Evolutionary conservation across 176 grass and related monocot species (phyloP).

Genomic region (Neostapfia colusana): DNA sequence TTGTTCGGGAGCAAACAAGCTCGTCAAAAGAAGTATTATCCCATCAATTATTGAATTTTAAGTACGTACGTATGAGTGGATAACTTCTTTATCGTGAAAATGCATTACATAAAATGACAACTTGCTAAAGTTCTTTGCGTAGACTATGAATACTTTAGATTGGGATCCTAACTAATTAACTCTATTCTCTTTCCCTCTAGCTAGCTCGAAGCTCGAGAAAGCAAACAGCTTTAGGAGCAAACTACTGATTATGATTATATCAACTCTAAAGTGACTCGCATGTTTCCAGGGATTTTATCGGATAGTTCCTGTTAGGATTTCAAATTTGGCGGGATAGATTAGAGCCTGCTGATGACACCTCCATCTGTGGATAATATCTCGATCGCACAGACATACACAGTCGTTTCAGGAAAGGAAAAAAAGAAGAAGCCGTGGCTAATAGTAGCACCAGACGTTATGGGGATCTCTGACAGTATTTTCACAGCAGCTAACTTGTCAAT

Average conservation of each 20-base stretch:
- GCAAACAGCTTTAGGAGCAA: slow-evolving; percentile 37
- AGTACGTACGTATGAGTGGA: slow-evolving; percentile 26
- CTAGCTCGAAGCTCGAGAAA: slow-evolving; percentile 45
- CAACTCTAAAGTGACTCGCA: slow-evolving; percentile 34
- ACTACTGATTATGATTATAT: slow-evolving; percentile 37
- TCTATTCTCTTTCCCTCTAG: not conserved
- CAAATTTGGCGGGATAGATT: slow-evolving; percentile 48
- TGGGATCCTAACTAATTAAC: slow-evolving; percentile 48
- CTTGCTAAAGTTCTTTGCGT: slow-evolving; percentile 41
- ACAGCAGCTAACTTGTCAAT: not conserved
- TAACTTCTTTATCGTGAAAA: slow-evolving; percentile 25
- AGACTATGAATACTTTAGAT: slow-evolving; percentile 36
- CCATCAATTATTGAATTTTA: not conserved
- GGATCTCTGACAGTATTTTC: not conserved
- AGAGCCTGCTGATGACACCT: not conserved
- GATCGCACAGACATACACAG: not conserved
- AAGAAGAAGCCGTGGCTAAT: too few species aligned
- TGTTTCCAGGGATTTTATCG: slow-evolving; percentile 46
- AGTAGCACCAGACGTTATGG: not conserved
- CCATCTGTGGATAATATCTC: not conserved
- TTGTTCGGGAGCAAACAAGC: not conserved
- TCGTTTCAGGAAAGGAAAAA: too few species aligned
- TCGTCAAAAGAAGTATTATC: not conserved
- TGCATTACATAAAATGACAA: slow-evolving; percentile 35
- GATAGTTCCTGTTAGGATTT: slow-evolving; percentile 44